Evolutionary conservation across 352 stramenopile species (phyloP).

Genomic region (Phytophthora pluvialis): DNA sequence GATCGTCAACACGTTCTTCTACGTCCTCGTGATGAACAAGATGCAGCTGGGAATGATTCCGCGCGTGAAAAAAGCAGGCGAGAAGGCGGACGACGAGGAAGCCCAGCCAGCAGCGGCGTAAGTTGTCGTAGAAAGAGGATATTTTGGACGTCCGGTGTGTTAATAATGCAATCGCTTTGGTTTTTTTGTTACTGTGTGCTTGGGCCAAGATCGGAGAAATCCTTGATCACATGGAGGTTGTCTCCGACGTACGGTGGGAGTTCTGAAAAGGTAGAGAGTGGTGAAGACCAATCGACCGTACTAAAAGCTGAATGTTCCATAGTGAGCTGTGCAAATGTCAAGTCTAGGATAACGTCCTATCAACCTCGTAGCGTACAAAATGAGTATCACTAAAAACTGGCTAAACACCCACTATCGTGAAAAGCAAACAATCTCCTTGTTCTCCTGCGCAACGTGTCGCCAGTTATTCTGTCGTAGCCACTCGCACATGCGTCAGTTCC

Average conservation of each 20-base stretch:
- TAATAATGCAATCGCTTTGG: background rate
- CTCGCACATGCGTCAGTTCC: conserved; percentile 6
- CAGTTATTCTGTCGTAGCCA: background rate
- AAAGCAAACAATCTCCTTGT: too few relatives aligned
- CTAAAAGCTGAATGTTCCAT: too few relatives aligned
- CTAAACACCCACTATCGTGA: too few relatives aligned
- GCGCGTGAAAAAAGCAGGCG: conserved; percentile 7
- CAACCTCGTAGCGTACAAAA: too few relatives aligned
- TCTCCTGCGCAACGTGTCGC: background rate
- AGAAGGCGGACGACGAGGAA: conserved; percentile 12
- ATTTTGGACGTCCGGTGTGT: background rate
- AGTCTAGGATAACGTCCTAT: too few relatives aligned
- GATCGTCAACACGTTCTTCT: conserved; percentile 46
- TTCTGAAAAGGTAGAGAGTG: too few relatives aligned
- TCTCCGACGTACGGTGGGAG: conserved; percentile 4
- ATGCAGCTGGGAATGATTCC: conserved; percentile 41
- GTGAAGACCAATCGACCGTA: too few relatives aligned
- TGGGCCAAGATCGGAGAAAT: conserved; percentile 7
- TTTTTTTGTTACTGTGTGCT: background rate
- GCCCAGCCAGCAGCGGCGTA: conserved; percentile 7
- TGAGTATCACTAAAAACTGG: too few relatives aligned
- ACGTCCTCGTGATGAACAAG: conserved; percentile 47
- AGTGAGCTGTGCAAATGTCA: too few relatives aligned
- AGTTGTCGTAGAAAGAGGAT: conserved; percentile 7
- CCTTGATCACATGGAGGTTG: background rate